Conservation (phyloP, 2,329 filamentous ascomycete genomes). For the Curvularia verruculosa region DNA sequence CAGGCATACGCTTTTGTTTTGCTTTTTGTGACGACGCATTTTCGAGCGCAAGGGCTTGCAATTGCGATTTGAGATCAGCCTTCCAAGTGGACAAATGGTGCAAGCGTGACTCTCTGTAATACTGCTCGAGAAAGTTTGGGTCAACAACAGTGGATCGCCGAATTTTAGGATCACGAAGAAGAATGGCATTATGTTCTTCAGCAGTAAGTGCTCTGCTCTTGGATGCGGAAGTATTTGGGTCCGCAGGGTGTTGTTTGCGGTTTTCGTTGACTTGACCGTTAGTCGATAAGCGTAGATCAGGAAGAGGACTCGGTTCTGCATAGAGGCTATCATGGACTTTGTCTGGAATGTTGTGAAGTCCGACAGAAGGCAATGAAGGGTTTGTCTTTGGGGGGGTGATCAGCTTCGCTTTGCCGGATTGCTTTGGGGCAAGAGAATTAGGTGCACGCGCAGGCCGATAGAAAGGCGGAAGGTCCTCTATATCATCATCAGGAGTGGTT, state of each 20-base stretch:
- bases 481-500: constrained; percentile 34
- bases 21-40: constrained; percentile 61
- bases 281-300: constrained; percentile 12
- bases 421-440: constrained; percentile 14
- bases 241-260: constrained; percentile 6
- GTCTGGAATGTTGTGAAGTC: constrained; percentile 11
- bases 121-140: constrained; percentile 91
- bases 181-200: constrained; percentile 87
- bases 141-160: constrained; percentile 90
- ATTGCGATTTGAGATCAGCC: constrained; percentile 84
- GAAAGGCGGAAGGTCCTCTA: constrained; percentile 41
- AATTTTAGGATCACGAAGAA: constrained; percentile 83
- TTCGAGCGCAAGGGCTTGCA: constrained; percentile 80
- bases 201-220: constrained; percentile 66
- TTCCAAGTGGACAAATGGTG: constrained; percentile 98
- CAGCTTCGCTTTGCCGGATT: constrained; percentile 18
- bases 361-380: constrained; percentile 24
- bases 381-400: constrained; percentile 43
- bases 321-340: constrained; percentile 35
- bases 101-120: constrained; percentile 90
- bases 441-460: constrained; percentile 43
- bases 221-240: background rate
- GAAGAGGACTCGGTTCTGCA: constrained; percentile 25
- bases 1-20: constrained; percentile 62
- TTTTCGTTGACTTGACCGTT: constrained; percentile 14